Evolutionary conservation across 257 asterid species (phyloP).

Genomic region (Solanum chiquidenum): DNA sequence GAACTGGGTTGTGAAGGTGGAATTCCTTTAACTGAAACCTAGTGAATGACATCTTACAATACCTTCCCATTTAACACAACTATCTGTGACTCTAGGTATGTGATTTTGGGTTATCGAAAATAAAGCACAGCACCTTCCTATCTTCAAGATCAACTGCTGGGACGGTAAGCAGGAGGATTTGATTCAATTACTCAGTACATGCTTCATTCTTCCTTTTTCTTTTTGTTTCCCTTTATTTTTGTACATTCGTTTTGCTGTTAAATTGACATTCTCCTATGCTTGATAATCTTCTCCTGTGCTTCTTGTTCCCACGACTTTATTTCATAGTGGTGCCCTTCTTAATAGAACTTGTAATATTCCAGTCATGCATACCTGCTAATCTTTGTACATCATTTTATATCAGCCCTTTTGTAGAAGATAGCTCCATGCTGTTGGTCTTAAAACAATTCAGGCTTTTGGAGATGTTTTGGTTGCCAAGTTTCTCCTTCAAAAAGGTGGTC

Average conservation of each 20-base stretch:
- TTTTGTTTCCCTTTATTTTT: not conserved
- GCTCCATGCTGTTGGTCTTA: slow-evolving; percentile 53
- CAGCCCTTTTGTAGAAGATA: slow-evolving; percentile 52
- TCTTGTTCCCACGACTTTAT: not conserved
- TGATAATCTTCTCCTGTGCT: not conserved
- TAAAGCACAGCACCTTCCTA: slow-evolving; percentile 90
- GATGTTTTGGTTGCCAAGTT: slow-evolving; percentile 53
- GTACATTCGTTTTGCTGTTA: not conserved
- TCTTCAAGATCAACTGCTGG: slow-evolving; percentile 97
- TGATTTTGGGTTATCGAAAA: slow-evolving; percentile 85
- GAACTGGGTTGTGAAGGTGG: slow-evolving; percentile 97
- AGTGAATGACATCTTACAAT: not conserved
- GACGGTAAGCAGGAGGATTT: slow-evolving; percentile 55
- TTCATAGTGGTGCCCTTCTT: slow-evolving; percentile 14
- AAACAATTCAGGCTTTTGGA: slow-evolving; percentile 48
- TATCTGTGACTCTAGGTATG: slow-evolving; percentile 55
- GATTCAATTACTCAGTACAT: not conserved
- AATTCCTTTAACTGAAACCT: slow-evolving; percentile 5
- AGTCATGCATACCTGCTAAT: slow-evolving; percentile 26
- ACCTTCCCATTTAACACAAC: not conserved
- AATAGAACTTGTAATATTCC: slow-evolving; percentile 13
- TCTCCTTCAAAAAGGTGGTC: slow-evolving; percentile 42
- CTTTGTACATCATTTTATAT: slow-evolving; percentile 29
- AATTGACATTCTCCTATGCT: not conserved
- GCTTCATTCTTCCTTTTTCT: not conserved